Evolutionary conservation across 2,329 filamentous ascomycete genomes (phyloP), one percentile per base, ranked within the genome.

Genomic region (Alternaria sp.): DNA sequence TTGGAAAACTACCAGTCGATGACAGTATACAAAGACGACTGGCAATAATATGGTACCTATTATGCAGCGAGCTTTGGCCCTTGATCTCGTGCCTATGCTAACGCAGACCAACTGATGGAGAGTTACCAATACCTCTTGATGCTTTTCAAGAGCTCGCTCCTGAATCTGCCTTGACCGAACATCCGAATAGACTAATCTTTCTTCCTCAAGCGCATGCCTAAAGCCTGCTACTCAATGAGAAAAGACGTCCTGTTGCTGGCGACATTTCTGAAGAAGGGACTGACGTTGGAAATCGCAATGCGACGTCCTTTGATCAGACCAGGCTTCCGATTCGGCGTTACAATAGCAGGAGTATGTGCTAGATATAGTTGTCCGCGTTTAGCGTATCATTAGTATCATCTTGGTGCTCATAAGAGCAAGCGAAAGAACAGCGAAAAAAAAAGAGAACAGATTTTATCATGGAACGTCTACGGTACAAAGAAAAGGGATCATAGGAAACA

Each of bases 161-260:
- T 12, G 20, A 5, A 22, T 16, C 16, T 20, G 5, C 46, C 2
- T 1, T 22, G 18, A 5, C 16, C 22, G 5, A 24, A 20, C n/a
- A 48, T 38, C 12, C 38, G 1, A 26, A 41, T 8, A 41, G 44
- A 49, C 47, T 39, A 30, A 22, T 60, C 65, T 59, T 69, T 69
- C 75, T 65, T 78, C 76, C 68, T 78, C 73, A 63, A 75, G 63
- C 59, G 58, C 64, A 65, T 62, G 65, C 75, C 51, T 68, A 32
- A 59, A 71, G 75, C 72, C 66, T 65, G 51, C 42, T 42, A 57
- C 65, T 68, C 65, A 68, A 78, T 76, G 76, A 78, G 75, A 77
- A 78, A 78, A 75, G 72, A 68, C 65, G 68, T 67, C 63, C 52
- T 57, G 28, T 63, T 62, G 44, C 60, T 57, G 56, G 51, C 44